These are phyloP conservation scores for Colletotrichum camelliae DNA, from an alignment of 2,329 filamentous ascomycete genomes.

Conservation along the genomic window DNA sequence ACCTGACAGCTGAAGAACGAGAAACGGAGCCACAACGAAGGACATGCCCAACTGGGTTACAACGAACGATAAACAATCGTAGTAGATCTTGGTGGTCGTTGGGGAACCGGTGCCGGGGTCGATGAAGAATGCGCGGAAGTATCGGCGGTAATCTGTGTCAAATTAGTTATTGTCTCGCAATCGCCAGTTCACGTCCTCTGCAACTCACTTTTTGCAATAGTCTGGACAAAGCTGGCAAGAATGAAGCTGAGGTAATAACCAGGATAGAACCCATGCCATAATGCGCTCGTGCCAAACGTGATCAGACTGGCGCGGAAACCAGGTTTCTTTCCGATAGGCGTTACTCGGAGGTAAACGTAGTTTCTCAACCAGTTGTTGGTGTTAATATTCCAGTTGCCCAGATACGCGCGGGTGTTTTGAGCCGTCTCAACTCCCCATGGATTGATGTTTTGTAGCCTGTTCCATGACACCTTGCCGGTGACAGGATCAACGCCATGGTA, in stretches of 20 bases:
- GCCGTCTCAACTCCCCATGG: conserved; percentile 86
- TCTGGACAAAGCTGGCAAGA: conserved; percentile 89
- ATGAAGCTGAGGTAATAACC: conserved; percentile 95
- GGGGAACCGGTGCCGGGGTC: conserved; percentile 75
- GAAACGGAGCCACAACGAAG: conserved; percentile 84
- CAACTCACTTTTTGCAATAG: conserved; percentile 86
- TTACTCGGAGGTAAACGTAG: conserved; percentile 94
- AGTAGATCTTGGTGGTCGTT: conserved; percentile 78
- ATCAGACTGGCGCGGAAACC: conserved; percentile 94
- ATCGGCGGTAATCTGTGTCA: conserved; percentile 78
- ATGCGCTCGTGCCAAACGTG: conserved; percentile 91
- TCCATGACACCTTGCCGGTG: conserved; percentile 85
- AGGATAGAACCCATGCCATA: conserved; percentile 98
- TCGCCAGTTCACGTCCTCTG: neutral
- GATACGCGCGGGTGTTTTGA: conserved; percentile 90
- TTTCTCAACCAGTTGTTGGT: conserved; percentile 97
- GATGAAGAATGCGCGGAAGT: conserved; percentile 92
- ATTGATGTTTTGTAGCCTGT: conserved; percentile 88
- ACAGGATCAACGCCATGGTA: conserved; percentile 91
- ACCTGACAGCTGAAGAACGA: conserved; percentile 75
- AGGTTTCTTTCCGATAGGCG: conserved; percentile 92
- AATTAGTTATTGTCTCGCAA: conserved; percentile 25
- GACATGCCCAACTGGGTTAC: conserved; percentile 83
- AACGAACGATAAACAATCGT: conserved; percentile 79
- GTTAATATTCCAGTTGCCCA: conserved; percentile 98